Evolutionary conservation across 176 grass and related monocot species (phyloP).

Genomic region (Dendrocalamus sinicus): DNA sequence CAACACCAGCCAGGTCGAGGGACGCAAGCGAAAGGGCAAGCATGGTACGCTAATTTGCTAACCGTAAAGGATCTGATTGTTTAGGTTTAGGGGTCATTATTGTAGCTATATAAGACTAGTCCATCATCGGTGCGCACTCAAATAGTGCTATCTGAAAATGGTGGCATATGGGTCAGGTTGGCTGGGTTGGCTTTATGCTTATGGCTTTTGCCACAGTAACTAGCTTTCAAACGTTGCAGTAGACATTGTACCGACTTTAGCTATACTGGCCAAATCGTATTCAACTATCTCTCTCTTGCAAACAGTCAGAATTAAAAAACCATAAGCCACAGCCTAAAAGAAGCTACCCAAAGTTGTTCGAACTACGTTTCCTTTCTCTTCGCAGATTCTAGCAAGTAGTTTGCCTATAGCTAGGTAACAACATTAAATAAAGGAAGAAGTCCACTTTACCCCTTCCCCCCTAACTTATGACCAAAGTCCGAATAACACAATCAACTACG

Average conservation of each 20-base stretch:
- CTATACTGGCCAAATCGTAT: too few species aligned
- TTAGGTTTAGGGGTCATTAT: neutral
- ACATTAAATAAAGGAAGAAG: neutral
- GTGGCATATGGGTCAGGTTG: neutral
- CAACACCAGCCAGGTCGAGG: slow-evolving; percentile 67
- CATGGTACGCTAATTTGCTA: slow-evolving; percentile 47
- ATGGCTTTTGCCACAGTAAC: too few species aligned
- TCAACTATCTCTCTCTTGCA: too few species aligned
- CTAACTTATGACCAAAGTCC: too few species aligned
- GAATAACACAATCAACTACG: too few species aligned
- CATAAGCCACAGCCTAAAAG: too few species aligned
- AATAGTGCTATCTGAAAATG: neutral
- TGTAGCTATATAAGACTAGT: neutral
- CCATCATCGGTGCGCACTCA: neutral
- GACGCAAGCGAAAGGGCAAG: slow-evolving; percentile 77
- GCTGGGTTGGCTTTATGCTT: too few species aligned
- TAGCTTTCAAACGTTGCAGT: too few species aligned
- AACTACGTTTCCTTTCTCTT: neutral
- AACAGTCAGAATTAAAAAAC: too few species aligned
- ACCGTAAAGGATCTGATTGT: neutral
- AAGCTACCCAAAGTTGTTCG: neutral
- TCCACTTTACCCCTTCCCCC: too few species aligned
- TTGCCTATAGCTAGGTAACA: neutral
- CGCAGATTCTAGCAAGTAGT: neutral
- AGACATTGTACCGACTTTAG: too few species aligned